Conservation (phyloP, 257 asterid genomes). For the Solanum microdontum region DNA sequence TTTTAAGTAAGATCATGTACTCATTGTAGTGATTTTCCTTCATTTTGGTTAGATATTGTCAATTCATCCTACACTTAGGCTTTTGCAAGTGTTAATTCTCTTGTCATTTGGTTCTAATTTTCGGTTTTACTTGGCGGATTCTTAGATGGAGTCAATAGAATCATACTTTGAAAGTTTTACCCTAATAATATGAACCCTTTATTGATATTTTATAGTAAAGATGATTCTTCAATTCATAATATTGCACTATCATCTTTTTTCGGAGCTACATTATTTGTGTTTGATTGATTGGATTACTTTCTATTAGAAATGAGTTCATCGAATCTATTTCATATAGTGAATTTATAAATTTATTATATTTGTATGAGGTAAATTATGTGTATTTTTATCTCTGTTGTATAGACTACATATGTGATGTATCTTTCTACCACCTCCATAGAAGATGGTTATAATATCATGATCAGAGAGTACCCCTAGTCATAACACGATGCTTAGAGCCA, state of each 20-base stretch:
- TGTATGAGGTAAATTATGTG: not conserved
- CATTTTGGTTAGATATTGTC: not conserved
- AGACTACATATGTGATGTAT: not conserved
- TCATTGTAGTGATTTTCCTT: not conserved
- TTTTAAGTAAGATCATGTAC: not conserved
- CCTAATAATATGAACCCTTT: not conserved
- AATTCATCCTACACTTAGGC: not conserved
- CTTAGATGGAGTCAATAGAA: not conserved
- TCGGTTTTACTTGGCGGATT: not conserved
- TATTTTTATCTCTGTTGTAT: too few species aligned
- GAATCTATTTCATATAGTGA: not conserved
- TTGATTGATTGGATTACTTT: not conserved
- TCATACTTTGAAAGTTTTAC: not conserved
- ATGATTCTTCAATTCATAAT: not conserved
- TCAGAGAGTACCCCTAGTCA: not conserved
- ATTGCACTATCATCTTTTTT: not conserved
- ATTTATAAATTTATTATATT: too few species aligned
- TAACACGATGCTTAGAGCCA: not conserved
- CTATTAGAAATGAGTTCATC: slow-evolving; percentile 8
- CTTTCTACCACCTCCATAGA: not conserved
- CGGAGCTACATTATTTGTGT: not conserved
- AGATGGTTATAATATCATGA: not conserved
- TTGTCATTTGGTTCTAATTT: not conserved
- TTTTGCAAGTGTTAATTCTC: not conserved
- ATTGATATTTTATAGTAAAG: not conserved